Conservation (phyloP, 345 rosid species). For the Clausena lansium region DNA sequence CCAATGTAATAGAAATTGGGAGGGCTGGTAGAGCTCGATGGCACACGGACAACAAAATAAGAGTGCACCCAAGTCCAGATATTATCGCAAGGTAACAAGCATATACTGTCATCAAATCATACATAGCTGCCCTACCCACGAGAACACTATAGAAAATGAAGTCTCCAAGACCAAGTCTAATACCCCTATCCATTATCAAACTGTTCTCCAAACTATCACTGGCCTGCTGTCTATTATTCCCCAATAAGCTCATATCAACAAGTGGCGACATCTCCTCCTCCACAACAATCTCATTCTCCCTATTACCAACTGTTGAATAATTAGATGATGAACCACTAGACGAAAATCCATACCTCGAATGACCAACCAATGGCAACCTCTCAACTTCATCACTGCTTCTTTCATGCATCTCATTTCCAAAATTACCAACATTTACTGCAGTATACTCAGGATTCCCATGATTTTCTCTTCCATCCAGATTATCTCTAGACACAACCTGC, state of each 20-base stretch:
- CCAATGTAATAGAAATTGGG: slow-evolving; percentile 84
- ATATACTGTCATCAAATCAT: slow-evolving; percentile 95
- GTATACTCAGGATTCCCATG: slow-evolving; percentile 26
- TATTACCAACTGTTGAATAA: slow-evolving; percentile 43
- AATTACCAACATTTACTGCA: slow-evolving; percentile 25
- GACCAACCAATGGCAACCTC: slow-evolving; percentile 47
- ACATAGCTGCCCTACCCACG: slow-evolving; percentile 99
- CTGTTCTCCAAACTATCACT: slow-evolving; percentile 20
- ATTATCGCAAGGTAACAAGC: slow-evolving; percentile 95
- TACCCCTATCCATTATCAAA: slow-evolving; percentile 41
- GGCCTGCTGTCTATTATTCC: slow-evolving; percentile 33
- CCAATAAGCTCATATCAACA: slow-evolving; percentile 54
- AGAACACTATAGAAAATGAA: slow-evolving; percentile 97
- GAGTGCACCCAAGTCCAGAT: slow-evolving; percentile 98
- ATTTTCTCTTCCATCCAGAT: slow-evolving; percentile 31
- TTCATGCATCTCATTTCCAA: slow-evolving; percentile 33
- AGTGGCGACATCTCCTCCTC: slow-evolving; percentile 88
- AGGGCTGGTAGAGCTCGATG: slow-evolving; percentile 91
- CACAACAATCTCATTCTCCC: slow-evolving; percentile 36
- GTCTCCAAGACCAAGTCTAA: slow-evolving; percentile 96
- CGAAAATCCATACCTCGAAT: slow-evolving; percentile 36
- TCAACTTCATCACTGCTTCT: slow-evolving; percentile 42
- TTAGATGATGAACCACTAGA: slow-evolving; percentile 48
- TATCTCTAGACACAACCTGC: slow-evolving; percentile 48
- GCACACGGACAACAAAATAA: slow-evolving; percentile 78